Conservation (phyloP, 768 basidiomycete genomes). For the Tylopilus felleus region DNA sequence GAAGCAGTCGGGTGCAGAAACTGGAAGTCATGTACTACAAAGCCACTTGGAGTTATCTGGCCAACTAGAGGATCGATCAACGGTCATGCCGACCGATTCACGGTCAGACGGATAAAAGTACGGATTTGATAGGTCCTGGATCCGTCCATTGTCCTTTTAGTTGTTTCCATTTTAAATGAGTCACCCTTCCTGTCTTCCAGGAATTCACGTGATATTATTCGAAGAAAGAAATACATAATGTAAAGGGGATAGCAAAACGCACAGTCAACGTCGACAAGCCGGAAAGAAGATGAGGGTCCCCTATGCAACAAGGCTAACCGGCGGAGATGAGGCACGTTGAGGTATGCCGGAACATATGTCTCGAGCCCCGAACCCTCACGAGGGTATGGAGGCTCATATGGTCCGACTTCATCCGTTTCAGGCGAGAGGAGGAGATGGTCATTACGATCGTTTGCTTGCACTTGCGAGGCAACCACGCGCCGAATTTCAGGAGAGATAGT, state of each 20-base stretch:
- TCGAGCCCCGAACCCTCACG: conserved; percentile 95
- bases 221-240: conserved; percentile 16
- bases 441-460: conserved; percentile 93
- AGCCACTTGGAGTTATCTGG: conserved; percentile 47
- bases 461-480: conserved; percentile 92
- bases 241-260: conserved; percentile 12
- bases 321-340: conserved; percentile 85
- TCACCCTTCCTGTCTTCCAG: not conserved
- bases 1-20: conserved; percentile 25
- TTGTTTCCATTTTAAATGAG: not conserved
- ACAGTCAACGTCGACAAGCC: conserved; percentile 3
- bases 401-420: conserved; percentile 95
- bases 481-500: conserved; percentile 97
- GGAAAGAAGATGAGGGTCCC: conserved; percentile 1
- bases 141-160: no score
- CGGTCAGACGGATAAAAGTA: not conserved
- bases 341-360: conserved; percentile 91
- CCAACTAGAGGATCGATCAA: conserved; percentile 55
- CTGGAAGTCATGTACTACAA: conserved; percentile 32
- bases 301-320: conserved; percentile 83
- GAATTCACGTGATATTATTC: not conserved
- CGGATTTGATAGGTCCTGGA: not conserved
- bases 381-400: conserved; percentile 90
- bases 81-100: conserved; percentile 16
- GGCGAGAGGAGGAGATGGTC: conserved; percentile 95